phyloP scores from a whole-genome alignment of 192 early-diverging fungal genomes.

The Umbelopsis isabellina region DNA sequence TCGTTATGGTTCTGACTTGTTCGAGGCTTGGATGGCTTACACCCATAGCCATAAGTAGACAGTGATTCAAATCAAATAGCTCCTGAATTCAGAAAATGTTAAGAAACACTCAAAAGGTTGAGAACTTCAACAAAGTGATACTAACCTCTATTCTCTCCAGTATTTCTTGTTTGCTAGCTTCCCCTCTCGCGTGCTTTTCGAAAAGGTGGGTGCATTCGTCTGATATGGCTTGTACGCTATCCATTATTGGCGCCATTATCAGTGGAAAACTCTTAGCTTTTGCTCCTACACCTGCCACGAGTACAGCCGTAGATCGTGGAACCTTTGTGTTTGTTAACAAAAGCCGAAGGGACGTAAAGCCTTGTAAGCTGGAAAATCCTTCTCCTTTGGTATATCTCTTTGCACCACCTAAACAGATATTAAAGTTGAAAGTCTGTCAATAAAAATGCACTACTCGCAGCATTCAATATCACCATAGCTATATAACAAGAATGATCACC shows the following conservation, averaged over 20 bases:
- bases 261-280: conserved; percentile 59
- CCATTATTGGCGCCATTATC: conserved; percentile 67
- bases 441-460: not conserved
- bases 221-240: conserved; percentile 69
- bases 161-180: conserved; percentile 5
- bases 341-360: conserved; percentile 69
- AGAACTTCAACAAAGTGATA: not conserved
- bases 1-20: conserved; percentile 68
- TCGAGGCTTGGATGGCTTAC: conserved; percentile 88
- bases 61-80: conserved; percentile 86
- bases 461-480: too few species aligned
- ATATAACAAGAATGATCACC: too few species aligned
- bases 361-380: conserved; percentile 50
- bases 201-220: conserved; percentile 42
- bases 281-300: conserved; percentile 78
- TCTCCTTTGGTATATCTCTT: conserved; percentile 69
- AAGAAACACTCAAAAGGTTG: not conserved
- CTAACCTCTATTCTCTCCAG: conserved; percentile 35
- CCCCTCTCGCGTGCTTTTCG: conserved; percentile 29
- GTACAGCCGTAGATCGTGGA: conserved; percentile 85
- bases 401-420: conserved; percentile 63
- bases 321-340: conserved; percentile 90
- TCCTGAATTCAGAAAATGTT: conserved; percentile 43
- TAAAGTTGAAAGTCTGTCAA: conserved; percentile 8
- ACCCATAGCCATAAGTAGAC: conserved; percentile 73